These are phyloP conservation scores for Calamus simplicifolius DNA, from an alignment of 176 grass and related monocot genomes.

Conservation along the genomic window DNA sequence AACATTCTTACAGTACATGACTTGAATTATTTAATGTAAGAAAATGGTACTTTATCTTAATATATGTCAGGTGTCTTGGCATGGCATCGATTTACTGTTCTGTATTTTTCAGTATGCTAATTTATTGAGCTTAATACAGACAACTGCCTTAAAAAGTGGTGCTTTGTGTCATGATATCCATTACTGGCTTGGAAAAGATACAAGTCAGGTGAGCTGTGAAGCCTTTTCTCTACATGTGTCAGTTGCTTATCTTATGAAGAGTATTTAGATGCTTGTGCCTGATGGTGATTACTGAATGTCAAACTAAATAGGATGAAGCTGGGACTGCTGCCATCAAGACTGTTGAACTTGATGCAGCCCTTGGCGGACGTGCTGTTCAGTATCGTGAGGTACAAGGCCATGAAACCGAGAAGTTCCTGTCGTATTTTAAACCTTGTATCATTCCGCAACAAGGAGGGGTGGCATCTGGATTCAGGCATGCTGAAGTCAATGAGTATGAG, in stretches of 20 bases:
- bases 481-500: conserved; percentile 55
- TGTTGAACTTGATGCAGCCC: conserved; percentile 88
- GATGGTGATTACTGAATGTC: conserved; percentile 17
- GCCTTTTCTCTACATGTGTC: conserved; percentile 4
- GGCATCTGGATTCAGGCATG: conserved; percentile 74
- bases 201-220: conserved; percentile 61
- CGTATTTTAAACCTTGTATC: conserved; percentile 99
- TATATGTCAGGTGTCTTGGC: too few relatives aligned
- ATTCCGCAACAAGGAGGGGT: conserved; percentile 85
- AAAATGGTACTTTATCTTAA: too few relatives aligned
- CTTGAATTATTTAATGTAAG: too few relatives aligned
- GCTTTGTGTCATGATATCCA: conserved; percentile 86
- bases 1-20: too few relatives aligned
- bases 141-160: conserved; percentile 76
- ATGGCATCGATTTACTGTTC: too few relatives aligned
- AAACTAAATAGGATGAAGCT: conserved; percentile 67
- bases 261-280: too few relatives aligned
- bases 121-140: conserved; percentile 41
- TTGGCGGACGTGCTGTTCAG: conserved; percentile 93
- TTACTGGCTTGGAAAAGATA: conserved; percentile 99
- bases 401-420: conserved; percentile 95
- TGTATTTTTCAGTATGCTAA: neutral
- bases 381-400: conserved; percentile 95
- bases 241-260: too few relatives aligned
- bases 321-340: conserved; percentile 92